These are phyloP conservation scores for Chaetomium strumarium DNA, from an alignment of 2,329 filamentous ascomycete species.

Conservation along the genomic window DNA sequence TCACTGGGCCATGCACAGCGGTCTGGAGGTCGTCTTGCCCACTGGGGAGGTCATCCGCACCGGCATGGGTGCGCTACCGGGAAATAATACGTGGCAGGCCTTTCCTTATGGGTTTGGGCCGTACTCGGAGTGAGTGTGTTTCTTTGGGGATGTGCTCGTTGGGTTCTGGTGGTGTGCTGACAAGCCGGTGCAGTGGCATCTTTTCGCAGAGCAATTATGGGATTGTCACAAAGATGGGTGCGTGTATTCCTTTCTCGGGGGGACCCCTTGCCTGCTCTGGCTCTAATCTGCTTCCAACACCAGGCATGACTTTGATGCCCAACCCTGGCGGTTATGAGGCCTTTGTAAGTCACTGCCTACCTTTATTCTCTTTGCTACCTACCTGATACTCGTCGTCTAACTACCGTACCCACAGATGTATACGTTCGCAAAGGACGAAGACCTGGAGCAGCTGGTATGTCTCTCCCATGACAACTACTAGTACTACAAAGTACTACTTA, in stretches of 20 bases:
- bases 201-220: constrained; percentile 49
- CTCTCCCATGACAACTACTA: no score
- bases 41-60: constrained; percentile 41
- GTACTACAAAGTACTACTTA: no score
- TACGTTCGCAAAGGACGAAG: constrained; percentile 36
- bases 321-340: constrained; percentile 28
- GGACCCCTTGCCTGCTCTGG: no score
- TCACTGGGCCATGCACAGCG: constrained; percentile 38
- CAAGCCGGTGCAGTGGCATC: constrained; percentile 30
- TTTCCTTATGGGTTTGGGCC: constrained; percentile 39
- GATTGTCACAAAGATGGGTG: constrained; percentile 48
- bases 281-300: no score
- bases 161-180: not conserved
- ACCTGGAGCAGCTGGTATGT: constrained; percentile 28
- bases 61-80: constrained; percentile 43
- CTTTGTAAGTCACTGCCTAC: constrained; percentile 12
- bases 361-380: not conserved
- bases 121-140: constrained; percentile 30
- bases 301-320: constrained; percentile 38
- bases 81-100: constrained; percentile 35
- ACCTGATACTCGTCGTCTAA: no score
- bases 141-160: not conserved
- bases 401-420: constrained; percentile 30
- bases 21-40: constrained; percentile 42
- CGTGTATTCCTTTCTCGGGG: no score